phyloP scores from a whole-genome alignment of 192 early-diverging fungal genomes.

The Coemansia umbellata region DNA sequence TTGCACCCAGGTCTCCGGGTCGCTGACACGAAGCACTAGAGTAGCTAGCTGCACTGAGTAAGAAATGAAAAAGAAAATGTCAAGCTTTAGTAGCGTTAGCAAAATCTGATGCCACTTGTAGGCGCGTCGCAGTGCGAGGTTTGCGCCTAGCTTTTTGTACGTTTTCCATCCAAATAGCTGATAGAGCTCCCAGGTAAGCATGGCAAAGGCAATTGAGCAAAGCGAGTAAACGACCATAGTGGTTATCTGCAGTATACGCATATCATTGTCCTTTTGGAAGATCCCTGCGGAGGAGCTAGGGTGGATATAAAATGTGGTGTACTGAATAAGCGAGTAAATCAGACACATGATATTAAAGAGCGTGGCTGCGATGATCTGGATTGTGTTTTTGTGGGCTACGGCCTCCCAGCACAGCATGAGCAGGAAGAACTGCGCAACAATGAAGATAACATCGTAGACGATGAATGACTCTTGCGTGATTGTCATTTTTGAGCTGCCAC shows the following conservation, averaged over 20 bases:
- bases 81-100: conserved; percentile 77
- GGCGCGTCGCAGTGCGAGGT: conserved; percentile 66
- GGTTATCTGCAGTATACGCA: conserved; percentile 44
- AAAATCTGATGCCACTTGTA: conserved; percentile 78
- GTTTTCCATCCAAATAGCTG: conserved; percentile 82
- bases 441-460: conserved; percentile 87
- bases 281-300: conserved; percentile 47
- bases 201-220: conserved; percentile 47
- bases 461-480: conserved; percentile 51
- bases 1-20: conserved; percentile 54
- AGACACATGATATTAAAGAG: conserved; percentile 58
- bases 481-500: conserved; percentile 32
- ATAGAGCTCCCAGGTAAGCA: conserved; percentile 58
- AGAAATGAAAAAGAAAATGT: conserved; percentile 74
- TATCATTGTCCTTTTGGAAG: conserved; percentile 52
- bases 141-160: conserved; percentile 80
- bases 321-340: conserved; percentile 56
- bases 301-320: conserved; percentile 50
- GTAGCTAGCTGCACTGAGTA: conserved; percentile 74
- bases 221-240: conserved; percentile 52
- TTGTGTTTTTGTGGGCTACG: conserved; percentile 89
- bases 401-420: conserved; percentile 83
- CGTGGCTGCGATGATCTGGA: conserved; percentile 75
- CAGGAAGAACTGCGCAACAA: conserved; percentile 81
- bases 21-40: conserved; percentile 56